phyloP scores from a whole-genome alignment of 2,329 filamentous ascomycete genomes.

The Chlorencoelia australis region DNA sequence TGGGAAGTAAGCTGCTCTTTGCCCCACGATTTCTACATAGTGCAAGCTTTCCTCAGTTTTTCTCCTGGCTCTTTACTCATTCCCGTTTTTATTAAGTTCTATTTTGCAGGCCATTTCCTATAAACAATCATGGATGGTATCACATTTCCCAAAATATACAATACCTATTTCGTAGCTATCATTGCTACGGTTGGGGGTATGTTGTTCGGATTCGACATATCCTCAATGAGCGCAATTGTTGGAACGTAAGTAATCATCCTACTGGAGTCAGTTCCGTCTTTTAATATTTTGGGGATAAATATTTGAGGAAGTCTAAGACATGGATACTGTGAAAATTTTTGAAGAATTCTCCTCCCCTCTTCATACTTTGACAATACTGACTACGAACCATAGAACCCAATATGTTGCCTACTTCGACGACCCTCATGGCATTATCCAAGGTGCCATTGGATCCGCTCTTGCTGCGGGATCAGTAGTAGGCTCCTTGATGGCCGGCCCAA shows the following conservation, averaged over 20 bases:
- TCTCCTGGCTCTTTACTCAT: background rate
- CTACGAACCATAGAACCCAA: too few relatives aligned
- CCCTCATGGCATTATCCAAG: constrained; percentile 26
- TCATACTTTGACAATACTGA: too few relatives aligned
- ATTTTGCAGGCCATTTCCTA: constrained; percentile 4
- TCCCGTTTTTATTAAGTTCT: constrained; percentile 34
- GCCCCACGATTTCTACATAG: too few relatives aligned
- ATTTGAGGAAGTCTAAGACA: too few relatives aligned
- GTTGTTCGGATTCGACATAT: constrained; percentile 38
- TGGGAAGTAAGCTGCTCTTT: too few relatives aligned
- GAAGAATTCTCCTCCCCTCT: too few relatives aligned
- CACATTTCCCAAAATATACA: constrained; percentile 11
- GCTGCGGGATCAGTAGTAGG: constrained; percentile 59
- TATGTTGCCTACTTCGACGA: constrained; percentile 40
- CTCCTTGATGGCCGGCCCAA: constrained; percentile 46
- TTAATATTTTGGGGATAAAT: too few relatives aligned
- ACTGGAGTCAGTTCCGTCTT: too few relatives aligned
- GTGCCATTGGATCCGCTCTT: constrained; percentile 45
- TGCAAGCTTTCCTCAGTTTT: background rate
- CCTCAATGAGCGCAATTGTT: constrained; percentile 46
- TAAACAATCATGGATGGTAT: constrained; percentile 5
- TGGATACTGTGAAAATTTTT: too few relatives aligned
- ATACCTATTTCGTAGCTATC: constrained; percentile 13
- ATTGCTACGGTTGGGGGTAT: constrained; percentile 10
- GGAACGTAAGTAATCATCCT: too few relatives aligned